A percentile compares a stretch with the other conserved stretches of the same genome.
phyloP scores from a whole-genome alignment of 345 rosid species.

The Murraya paniculata region DNA sequence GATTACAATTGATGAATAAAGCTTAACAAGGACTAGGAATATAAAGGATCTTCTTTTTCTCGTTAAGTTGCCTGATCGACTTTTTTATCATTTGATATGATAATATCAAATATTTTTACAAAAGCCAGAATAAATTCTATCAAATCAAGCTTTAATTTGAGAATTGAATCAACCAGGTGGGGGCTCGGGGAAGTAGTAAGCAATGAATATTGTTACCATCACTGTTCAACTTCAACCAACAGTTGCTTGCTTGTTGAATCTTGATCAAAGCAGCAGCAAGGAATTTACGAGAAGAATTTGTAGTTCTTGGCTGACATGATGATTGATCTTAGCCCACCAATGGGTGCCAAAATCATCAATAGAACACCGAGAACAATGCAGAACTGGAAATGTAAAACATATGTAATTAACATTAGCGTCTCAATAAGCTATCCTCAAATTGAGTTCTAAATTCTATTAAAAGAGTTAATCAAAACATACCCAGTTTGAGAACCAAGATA shows the following conservation, averaged over 20 bases:
- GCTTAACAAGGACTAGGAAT: too few relatives aligned
- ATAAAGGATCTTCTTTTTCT: too few relatives aligned
- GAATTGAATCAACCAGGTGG: too few relatives aligned
- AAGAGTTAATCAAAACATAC: conserved; percentile 32
- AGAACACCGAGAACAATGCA: conserved; percentile 58
- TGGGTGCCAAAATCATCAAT: conserved; percentile 58
- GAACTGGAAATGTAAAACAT: conserved; percentile 28
- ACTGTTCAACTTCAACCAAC: not conserved
- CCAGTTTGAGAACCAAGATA: conserved; percentile 71
- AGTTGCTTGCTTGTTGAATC: not conserved
- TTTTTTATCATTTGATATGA: too few relatives aligned
- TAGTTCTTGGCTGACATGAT: conserved; percentile 49
- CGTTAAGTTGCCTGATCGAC: too few relatives aligned
- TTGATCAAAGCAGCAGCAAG: not conserved
- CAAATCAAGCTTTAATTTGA: too few relatives aligned
- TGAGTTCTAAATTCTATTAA: not conserved
- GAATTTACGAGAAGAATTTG: conserved; percentile 50
- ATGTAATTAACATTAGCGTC: too few relatives aligned
- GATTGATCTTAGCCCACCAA: conserved; percentile 64
- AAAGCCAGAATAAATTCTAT: too few relatives aligned
- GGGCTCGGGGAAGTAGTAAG: not conserved
- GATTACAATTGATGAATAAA: too few relatives aligned
- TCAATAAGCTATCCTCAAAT: not conserved
- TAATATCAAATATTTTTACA: too few relatives aligned
- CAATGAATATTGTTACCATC: not conserved